phyloP scores from a whole-genome alignment of 2,329 filamentous ascomycete genomes.

The Alternaria postmessia region DNA sequence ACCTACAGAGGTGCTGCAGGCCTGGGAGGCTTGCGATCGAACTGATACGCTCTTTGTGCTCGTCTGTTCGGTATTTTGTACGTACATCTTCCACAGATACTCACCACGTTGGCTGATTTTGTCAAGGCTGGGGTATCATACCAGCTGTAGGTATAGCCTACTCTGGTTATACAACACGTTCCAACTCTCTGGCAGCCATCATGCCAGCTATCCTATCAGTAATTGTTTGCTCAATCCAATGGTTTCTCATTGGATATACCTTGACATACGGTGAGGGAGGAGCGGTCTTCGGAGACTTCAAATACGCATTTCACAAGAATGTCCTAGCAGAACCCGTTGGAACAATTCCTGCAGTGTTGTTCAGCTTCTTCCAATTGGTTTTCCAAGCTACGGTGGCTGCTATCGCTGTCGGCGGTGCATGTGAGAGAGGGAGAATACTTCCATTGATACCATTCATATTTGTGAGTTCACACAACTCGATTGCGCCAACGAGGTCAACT shows the following conservation, averaged over 20 bases:
- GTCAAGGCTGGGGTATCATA: slow-evolving; percentile 58
- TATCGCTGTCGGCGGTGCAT: slow-evolving; percentile 60
- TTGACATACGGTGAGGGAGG: slow-evolving; percentile 59
- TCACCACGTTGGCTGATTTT: slow-evolving; percentile 5
- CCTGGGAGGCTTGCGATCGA: slow-evolving; percentile 61
- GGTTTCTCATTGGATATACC: slow-evolving; percentile 60
- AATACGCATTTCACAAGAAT: slow-evolving; percentile 56
- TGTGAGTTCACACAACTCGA: slow-evolving; percentile 22
- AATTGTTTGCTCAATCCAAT: slow-evolving; percentile 60
- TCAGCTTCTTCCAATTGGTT: slow-evolving; percentile 62
- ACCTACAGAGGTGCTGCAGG: slow-evolving; percentile 44
- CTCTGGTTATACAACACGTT: slow-evolving; percentile 59
- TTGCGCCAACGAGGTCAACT: background rate
- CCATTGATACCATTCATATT: slow-evolving; percentile 60
- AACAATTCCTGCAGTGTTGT: slow-evolving; percentile 60
- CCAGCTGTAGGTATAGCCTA: slow-evolving; percentile 62
- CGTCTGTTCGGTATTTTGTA: slow-evolving; percentile 60
- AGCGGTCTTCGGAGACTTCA: slow-evolving; percentile 56
- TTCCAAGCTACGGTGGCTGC: slow-evolving; percentile 62
- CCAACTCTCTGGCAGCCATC: slow-evolving; percentile 59
- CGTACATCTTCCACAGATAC: background rate
- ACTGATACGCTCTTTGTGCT: slow-evolving; percentile 62
- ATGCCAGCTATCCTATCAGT: slow-evolving; percentile 59
- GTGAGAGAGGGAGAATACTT: slow-evolving; percentile 57
- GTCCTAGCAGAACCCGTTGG: slow-evolving; percentile 60